Base-by-base conservation (phyloP, 805 yeast genomes). In the Zygoascus ofunaensis region DNA sequence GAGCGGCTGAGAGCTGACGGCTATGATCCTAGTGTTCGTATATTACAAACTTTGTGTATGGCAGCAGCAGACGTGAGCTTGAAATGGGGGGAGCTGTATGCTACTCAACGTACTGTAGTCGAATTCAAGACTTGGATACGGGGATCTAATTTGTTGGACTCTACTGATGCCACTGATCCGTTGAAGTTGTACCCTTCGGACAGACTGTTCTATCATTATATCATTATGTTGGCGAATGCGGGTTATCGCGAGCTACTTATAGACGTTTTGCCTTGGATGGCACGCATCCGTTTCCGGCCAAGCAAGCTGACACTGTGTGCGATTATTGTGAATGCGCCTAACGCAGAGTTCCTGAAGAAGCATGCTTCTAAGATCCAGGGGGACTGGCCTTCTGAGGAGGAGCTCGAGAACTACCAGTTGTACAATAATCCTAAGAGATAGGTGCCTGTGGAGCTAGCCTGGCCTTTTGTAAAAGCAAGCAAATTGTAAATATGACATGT, bases 81-180 rank as follows among this genome's bases (percentile, higher is more conserved):
- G 2, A 41, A 61, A 15, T 80, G 85, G 85, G 76, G 66, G 7
- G 61, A 62, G 1, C 41, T 68, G 34, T 72, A 62, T 42, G 83
- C 87, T 0, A 66, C 80, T 1, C 85, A 80, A 51, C 65, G 77
- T 21, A 79, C 83, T 0, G 66, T 78, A 2, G 70, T 66, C 33
- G 84, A 80, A 55, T 74, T 80, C 59, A 70, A 74, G 45, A 49
- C 49, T 22, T 58, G 61, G 52, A 65, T 69, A 1, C 62, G 72
- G 34, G 69, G 60, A n/a, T 52, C 64, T 0, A 48, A 46, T 21
- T 52, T 54, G 1, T 20, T 26, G 24, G 68, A 63, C 43, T 54
- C 52, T n/a, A 45, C 52, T 3, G 53, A 53, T 26, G 49, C 45
- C 10, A 48, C 53, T 4, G 57, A 62, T 40, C 32, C 60, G n/a